Conservation (phyloP, 2,329 filamentous ascomycete genomes). For the Coniochaeta sp. region DNA sequence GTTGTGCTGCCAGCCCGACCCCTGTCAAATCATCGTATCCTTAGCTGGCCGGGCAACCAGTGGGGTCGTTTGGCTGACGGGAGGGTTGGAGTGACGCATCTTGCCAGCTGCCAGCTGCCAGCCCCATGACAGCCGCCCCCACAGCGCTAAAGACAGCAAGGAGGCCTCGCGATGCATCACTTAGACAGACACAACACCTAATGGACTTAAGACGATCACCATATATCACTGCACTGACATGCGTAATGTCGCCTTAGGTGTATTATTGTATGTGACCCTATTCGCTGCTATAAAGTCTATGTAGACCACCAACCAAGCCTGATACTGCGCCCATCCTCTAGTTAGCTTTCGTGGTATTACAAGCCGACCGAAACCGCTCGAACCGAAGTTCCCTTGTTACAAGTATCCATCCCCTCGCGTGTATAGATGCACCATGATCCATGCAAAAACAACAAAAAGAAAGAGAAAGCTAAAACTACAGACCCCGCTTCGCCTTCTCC, state of each 20-base stretch:
- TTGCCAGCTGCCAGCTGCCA: background rate
- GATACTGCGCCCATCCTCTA: too few species aligned
- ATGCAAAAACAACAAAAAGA: too few species aligned
- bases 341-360: too few species aligned
- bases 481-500: background rate
- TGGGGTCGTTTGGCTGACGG: background rate
- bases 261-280: background rate
- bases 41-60: constrained; percentile 1
- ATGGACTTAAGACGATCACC: too few species aligned
- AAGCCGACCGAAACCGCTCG: background rate
- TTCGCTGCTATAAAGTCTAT: background rate
- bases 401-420: too few species aligned
- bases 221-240: too few species aligned
- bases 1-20: background rate
- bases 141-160: background rate
- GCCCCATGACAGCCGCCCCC: background rate
- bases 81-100: background rate
- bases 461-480: background rate
- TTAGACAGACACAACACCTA: too few species aligned
- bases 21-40: background rate
- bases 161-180: too few species aligned
- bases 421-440: background rate
- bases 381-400: background rate
- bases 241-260: background rate
- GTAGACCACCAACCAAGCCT: background rate